Conservation (phyloP, 352 stramenopile genomes). For the Pythium volutum region DNA sequence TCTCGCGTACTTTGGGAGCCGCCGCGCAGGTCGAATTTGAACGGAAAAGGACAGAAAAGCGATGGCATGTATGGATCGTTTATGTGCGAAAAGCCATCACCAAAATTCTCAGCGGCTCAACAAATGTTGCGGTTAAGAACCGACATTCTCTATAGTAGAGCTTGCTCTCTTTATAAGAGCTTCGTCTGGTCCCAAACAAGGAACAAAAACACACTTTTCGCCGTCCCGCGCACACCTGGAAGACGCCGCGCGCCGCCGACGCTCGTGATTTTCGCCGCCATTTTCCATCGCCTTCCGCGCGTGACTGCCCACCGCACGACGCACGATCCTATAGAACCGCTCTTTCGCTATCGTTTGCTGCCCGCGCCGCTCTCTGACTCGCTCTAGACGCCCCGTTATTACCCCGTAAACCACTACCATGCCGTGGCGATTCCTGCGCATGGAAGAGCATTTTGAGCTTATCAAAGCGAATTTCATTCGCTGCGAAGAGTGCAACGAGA, state of each 20-base stretch:
- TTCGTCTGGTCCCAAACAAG: background rate
- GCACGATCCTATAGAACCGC: background rate
- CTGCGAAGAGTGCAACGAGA: constrained; percentile 78
- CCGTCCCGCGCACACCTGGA: too few relatives aligned
- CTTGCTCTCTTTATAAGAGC: constrained; percentile 26
- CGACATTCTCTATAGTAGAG: constrained; percentile 34
- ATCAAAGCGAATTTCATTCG: constrained; percentile 69
- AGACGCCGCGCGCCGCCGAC: too few relatives aligned
- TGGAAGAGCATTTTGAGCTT: constrained; percentile 67
- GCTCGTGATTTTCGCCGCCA: too few relatives aligned
- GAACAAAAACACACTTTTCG: background rate
- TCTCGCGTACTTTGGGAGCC: too few relatives aligned
- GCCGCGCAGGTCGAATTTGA: too few relatives aligned
- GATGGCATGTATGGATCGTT: background rate
- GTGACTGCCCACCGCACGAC: background rate
- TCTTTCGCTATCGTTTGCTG: background rate
- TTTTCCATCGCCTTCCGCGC: constrained; percentile 1
- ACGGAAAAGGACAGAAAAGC: too few relatives aligned
- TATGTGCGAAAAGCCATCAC: background rate
- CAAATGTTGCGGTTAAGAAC: background rate
- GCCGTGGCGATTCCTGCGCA: constrained; percentile 35
- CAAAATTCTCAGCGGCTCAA: background rate
- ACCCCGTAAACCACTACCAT: background rate
- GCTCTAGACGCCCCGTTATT: background rate
- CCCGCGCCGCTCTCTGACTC: background rate